These are phyloP conservation scores for Phytophthora pluvialis DNA, from an alignment of 352 stramenopile genomes.

Conservation along the genomic window DNA sequence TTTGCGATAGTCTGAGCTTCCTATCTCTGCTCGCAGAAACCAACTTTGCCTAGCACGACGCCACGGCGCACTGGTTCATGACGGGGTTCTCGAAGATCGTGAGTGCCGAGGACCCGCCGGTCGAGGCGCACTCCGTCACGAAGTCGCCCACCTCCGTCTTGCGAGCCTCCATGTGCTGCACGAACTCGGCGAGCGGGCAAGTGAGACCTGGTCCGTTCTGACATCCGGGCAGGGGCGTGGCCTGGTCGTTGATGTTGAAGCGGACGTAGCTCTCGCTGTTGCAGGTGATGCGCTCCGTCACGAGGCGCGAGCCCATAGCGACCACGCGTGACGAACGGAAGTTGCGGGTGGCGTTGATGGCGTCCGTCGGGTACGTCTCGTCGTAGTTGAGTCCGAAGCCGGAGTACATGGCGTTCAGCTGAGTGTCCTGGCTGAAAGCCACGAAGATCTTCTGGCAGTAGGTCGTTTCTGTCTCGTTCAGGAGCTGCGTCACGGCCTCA, in stretches of 20 bases:
- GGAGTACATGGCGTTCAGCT: constrained; percentile 57
- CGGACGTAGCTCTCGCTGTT: constrained; percentile 46
- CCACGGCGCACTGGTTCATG: constrained; percentile 45
- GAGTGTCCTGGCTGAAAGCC: constrained; percentile 61
- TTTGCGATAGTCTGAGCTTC: neutral
- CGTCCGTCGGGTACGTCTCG: constrained; percentile 41
- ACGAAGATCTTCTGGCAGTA: constrained; percentile 66
- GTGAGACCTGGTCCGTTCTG: constrained; percentile 55
- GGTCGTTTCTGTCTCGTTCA: constrained; percentile 47
- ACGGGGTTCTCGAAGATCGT: constrained; percentile 56
- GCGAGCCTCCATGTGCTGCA: constrained; percentile 44
- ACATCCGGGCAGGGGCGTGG: constrained; percentile 50
- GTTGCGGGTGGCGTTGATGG: constrained; percentile 43
- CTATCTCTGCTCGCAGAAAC: neutral
- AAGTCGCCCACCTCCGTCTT: constrained; percentile 55
- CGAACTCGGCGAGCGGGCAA: constrained; percentile 50
- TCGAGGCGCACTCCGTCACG: constrained; percentile 43
- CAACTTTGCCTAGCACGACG: constrained; percentile 13
- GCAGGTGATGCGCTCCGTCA: constrained; percentile 60
- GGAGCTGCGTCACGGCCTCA: constrained; percentile 45
- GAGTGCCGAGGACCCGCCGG: constrained; percentile 42
- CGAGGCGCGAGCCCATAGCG: constrained; percentile 50
- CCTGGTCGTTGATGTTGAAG: constrained; percentile 58
- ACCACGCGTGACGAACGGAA: constrained; percentile 53
- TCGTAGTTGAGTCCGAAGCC: constrained; percentile 55